Evolutionary conservation across 2,329 filamentous ascomycete species (phyloP), one percentile per base, ranked within the genome.

Genomic region (Neofusicoccum laricinum): DNA sequence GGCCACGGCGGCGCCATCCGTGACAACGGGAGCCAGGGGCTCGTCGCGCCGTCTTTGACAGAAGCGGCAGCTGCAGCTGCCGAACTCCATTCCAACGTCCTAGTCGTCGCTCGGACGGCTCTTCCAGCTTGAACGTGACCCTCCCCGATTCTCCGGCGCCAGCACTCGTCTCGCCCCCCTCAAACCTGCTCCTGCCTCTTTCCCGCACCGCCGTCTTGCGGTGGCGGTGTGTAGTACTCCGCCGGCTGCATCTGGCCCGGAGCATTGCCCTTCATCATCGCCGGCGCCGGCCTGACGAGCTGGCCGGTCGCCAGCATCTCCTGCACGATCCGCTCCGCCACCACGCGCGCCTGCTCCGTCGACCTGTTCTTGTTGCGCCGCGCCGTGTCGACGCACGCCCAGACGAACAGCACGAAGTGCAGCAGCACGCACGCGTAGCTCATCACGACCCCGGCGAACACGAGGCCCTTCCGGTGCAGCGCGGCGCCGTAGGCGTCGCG

Each of bases 331-430:
- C 15, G 14, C 30, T 64, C 41, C 3, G 62, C 62, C 25, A 53
- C 19, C 14, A 32, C n/a, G 19, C 12, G 21, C 2, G 50, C 62
- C 11, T 11, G 25, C 7, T 15, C 17, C 40, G 38, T 14, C 41
- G 11, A 7, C 40, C 32, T 58, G 6, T 10, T 12, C 49, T 7
- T 40, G 50, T 71, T 72, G 30, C 72, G 59, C 4, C 62, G 64
- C 49, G 73, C 65, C 15, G 73, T 75, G 51, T 78, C 76, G 7
- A 77, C 71, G 38, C 76, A 78, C 0, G 76, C 76, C 74, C 75
- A 77, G 11, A 77, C 66, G 65, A 78, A 78, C 3, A 77, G 68
- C 1, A 66, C 66, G 55, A 78, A 71, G 57, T 78, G 76, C 43
- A 76, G 50, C 1, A 71, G 15, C 17, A 77, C 40, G 2, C 66